Evolutionary conservation across 108 stramenopile genomes (phyloP), one percentile per base, ranked within the genome.

Genomic region (Cyclotella cryptica): DNA sequence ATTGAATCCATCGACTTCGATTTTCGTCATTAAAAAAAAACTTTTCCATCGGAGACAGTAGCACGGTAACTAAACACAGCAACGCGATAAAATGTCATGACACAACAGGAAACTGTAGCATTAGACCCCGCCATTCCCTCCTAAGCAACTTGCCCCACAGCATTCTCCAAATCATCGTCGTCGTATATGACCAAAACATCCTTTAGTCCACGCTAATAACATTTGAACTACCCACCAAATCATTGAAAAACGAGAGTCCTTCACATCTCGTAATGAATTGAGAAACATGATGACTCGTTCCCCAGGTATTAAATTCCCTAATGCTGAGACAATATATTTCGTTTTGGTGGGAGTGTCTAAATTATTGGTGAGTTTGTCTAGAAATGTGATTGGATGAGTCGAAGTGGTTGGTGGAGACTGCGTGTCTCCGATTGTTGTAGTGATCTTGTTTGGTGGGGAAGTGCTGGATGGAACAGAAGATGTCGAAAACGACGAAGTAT

Each of bases 221-320:
- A 40, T 68, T 60, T 0, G 22, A 14, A 57, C 72, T 74, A 15
- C 72, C 79, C 26, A 80, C 79, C 53, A 80, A 39, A 74, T 27
- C 55, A 57, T 60, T 18, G 30, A 58, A 52, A 60, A 69, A 13
- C 58, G 17, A 22, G 88, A 84, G 77, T 96, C 94, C 62, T 71
- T 81, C 11, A 96, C 92, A 77, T 93, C 88, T 13, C 80, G 39
- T 17, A 96, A 72, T 49, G 87, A 77, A 71, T 88, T 72, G 5
- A 96, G 53, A 66, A 96, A 93, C 91, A 93, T 92, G 28, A 96
- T 91, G 64, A 92, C 73, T 22, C 79, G 79, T 80, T 96, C 94
- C 35, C 92, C 92, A 0, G 89, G 84, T 10, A 96, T 68, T 46
- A 93, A 55, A 9, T 69, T 59, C 18, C 90, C 90, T 22, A 78